These are phyloP conservation scores for Tolypocladium album DNA, from an alignment of 2,329 filamentous ascomycete species.

Conservation along the genomic window DNA sequence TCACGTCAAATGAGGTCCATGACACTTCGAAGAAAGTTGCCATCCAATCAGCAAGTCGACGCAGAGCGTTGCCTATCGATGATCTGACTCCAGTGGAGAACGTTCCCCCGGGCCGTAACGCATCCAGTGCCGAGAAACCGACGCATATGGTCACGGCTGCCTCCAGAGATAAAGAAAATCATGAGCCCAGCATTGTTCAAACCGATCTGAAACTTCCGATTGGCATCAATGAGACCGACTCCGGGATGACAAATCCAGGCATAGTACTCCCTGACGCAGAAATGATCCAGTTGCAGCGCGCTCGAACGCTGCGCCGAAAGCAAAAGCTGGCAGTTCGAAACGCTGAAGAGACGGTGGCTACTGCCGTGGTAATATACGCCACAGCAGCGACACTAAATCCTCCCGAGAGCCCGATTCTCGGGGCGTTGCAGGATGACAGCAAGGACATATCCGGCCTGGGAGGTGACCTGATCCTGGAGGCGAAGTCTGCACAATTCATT, in stretches of 20 bases:
- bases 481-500: conserved; percentile 18
- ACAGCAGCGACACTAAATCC: conserved; percentile 36
- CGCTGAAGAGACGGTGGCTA: conserved; percentile 41
- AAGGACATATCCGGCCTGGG: conserved; percentile 15
- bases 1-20: too few species aligned
- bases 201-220: not conserved
- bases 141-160: not conserved
- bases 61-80: not conserved
- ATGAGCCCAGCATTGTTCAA: not conserved
- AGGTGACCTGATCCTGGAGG: conserved; percentile 13
- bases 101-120: not conserved
- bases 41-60: not conserved
- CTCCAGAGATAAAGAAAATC: not conserved
- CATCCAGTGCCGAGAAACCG: not conserved
- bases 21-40: not conserved
- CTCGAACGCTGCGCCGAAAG: conserved; percentile 32
- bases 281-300: conserved; percentile 27
- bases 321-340: conserved; percentile 32
- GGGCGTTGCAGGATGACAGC: conserved; percentile 11
- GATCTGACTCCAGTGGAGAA: not conserved
- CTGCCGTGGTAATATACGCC: conserved; percentile 43
- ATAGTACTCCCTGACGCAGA: conserved; percentile 32
- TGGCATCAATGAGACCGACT: not conserved
- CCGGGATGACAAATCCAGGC: conserved; percentile 31
- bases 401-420: conserved; percentile 19